Percentiles rank a stretch among this genome's conserved stretches.
These are phyloP conservation scores for Laburnicola sp. DNA, from an alignment of 2,329 filamentous ascomycete species.

Conservation along the genomic window DNA sequence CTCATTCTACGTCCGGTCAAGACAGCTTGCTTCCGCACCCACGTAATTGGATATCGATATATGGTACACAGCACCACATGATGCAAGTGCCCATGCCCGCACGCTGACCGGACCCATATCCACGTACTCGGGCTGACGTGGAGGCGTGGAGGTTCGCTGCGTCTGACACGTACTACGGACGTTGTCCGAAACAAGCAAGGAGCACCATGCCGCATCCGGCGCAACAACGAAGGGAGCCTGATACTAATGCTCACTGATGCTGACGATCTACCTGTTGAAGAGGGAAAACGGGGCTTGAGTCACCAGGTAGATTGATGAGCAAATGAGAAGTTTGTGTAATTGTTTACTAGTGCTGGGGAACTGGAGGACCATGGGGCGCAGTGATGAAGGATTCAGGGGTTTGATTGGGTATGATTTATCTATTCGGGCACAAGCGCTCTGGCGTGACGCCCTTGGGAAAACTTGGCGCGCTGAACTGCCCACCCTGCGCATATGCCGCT, in stretches of 20 bases:
- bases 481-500: not conserved
- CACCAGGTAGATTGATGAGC: no score
- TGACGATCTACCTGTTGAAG: not conserved
- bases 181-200: conserved; percentile 16
- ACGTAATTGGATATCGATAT: no score
- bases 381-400: not conserved
- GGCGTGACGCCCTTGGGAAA: not conserved
- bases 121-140: conserved; percentile 4
- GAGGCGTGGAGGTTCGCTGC: not conserved
- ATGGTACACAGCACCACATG: no score
- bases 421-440: not conserved
- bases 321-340: no score
- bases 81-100: not conserved
- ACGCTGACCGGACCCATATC: conserved; percentile 1
- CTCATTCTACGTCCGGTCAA: not conserved
- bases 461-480: not conserved
- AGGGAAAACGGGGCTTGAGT: not conserved
- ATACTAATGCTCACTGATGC: conserved; percentile 1
- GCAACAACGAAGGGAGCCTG: not conserved
- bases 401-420: conserved; percentile 16
- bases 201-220: conserved; percentile 10
- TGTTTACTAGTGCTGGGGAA: not conserved
- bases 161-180: conserved; percentile 21
- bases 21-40: not conserved
- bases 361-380: not conserved